A percentile compares a stretch with the other conserved stretches of the same genome.
These are phyloP conservation scores for Populus davidiana DNA, from an alignment of 345 rosid species.

Conservation along the genomic window DNA sequence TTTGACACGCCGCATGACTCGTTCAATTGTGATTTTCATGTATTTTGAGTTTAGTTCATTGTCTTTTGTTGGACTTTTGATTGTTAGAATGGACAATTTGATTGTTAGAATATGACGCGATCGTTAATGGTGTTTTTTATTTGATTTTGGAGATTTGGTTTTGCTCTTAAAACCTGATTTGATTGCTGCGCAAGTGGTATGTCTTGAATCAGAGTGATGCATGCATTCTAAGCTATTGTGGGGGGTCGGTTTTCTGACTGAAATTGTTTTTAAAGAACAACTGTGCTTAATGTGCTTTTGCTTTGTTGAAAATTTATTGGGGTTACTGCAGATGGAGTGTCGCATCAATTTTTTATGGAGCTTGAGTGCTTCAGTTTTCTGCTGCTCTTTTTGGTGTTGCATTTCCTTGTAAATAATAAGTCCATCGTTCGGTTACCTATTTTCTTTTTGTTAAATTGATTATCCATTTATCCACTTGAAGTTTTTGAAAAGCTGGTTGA, in stretches of 20 bases:
- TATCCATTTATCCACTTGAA: too few species aligned
- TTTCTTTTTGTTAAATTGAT: too few species aligned
- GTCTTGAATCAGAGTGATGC: background rate
- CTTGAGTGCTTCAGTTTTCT: too few species aligned
- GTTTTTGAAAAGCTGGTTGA: too few species aligned
- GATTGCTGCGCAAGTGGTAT: background rate
- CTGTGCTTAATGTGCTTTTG: background rate
- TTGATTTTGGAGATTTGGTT: background rate
- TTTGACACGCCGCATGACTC: background rate
- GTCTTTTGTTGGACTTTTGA: background rate
- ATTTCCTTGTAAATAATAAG: too few species aligned
- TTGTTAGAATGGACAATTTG: background rate
- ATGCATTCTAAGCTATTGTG: background rate
- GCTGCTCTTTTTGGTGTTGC: too few species aligned
- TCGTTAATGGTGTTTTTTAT: background rate
- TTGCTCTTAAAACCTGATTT: background rate
- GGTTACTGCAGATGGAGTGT: too few species aligned
- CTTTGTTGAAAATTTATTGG: too few species aligned
- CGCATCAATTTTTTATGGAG: too few species aligned
- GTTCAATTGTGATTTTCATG: background rate
- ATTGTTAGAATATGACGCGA: background rate
- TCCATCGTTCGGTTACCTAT: too few species aligned
- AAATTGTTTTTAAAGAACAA: background rate
- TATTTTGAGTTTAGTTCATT: background rate
- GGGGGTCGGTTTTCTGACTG: too few species aligned